phyloP scores from a whole-genome alignment of 78 protist genomes.

The Trichosphaerium sp. region DNA sequence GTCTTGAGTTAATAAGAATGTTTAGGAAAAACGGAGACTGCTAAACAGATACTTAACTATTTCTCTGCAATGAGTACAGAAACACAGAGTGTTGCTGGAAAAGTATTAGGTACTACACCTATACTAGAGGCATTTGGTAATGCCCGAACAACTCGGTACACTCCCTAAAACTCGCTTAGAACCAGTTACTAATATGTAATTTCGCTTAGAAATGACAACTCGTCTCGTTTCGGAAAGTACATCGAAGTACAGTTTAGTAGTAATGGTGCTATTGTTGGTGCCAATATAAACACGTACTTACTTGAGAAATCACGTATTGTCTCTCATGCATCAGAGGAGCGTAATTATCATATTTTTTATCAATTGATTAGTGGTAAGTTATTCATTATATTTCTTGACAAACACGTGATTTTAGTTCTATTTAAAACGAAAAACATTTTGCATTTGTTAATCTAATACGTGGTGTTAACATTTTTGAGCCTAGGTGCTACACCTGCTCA shows the following conservation, averaged over 20 bases:
- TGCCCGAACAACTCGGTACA: conserved; percentile 85
- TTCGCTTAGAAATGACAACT: conserved; percentile 27
- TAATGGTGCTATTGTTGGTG: conserved; percentile 57
- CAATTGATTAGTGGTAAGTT: conserved; percentile 36
- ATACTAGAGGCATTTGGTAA: conserved; percentile 88
- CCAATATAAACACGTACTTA: conserved; percentile 59
- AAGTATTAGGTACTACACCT: conserved; percentile 60
- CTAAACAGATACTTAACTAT: conserved; percentile 36
- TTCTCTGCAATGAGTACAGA: conserved; percentile 53
- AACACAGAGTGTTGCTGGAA: conserved; percentile 20
- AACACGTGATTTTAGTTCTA: too few species aligned
- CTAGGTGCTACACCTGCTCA: too few species aligned
- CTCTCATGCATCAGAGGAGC: conserved; percentile 60
- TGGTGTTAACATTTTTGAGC: too few species aligned
- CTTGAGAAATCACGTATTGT: conserved; percentile 75
- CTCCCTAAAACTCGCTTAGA: conserved; percentile 59
- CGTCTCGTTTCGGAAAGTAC: conserved; percentile 76
- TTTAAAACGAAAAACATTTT: too few species aligned
- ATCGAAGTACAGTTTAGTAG: conserved; percentile 51
- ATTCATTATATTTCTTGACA: too few species aligned
- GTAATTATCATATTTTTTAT: conserved; percentile 76
- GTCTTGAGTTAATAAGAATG: too few species aligned
- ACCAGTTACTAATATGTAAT: too few species aligned
- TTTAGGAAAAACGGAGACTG: conserved; percentile 36
- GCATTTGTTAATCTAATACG: too few species aligned